Base-by-base conservation (phyloP, 164 flowering plant genomes). In the Euptelea pleiosperma region DNA sequence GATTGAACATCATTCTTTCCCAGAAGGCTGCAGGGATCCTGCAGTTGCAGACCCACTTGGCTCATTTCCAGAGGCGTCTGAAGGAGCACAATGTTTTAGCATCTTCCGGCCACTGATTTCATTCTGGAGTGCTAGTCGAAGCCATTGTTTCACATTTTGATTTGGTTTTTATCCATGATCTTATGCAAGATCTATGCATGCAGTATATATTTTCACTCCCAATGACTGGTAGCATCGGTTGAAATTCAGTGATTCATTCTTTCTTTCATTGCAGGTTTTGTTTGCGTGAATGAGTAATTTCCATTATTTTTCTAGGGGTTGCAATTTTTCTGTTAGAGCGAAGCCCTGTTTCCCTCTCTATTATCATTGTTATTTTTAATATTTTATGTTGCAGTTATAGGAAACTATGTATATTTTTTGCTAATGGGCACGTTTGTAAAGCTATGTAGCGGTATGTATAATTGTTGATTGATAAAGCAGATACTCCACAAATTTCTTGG, bases 1-100 rank as follows among this genome's bases (percentile, higher is more conserved):
- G 66, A 69, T 65, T 88, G 69, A 83, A 78, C 63, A 64, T 75
- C 59, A 68, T 88, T 62, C 78, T 88, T 1, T 73, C 88, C n/a
- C 83, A 88, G 67, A 88, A 85, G 61, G 85, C 91, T 21, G 81
- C 87, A 28, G 86, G 83, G 12, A 88, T 88, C 34, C 21, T 78
- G 22, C 84, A 78, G 45, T 69, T 88, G 36, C 96, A 83, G 63
- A 79, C 66, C 30, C 86, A 75, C 31, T 59, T 88, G 65, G 83
- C 88, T 50, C 66, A 73, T 36, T 88, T 88, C 52, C 91, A 82
- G 64, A 77, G 58, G 68, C 91, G 62, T 34, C 67, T 88, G 30
- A 82, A 71, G 34, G 89, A 88, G 44, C 70, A 80, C 28, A 75
- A 78, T 52, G 87, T 85, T 21, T 64, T 88, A 5, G 79, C 81